Percentiles rank a stretch among this genome's conserved stretches.
Conservation (phyloP, 2,329 filamentous ascomycete species). For the Pseudocercospora macadamiae region DNA sequence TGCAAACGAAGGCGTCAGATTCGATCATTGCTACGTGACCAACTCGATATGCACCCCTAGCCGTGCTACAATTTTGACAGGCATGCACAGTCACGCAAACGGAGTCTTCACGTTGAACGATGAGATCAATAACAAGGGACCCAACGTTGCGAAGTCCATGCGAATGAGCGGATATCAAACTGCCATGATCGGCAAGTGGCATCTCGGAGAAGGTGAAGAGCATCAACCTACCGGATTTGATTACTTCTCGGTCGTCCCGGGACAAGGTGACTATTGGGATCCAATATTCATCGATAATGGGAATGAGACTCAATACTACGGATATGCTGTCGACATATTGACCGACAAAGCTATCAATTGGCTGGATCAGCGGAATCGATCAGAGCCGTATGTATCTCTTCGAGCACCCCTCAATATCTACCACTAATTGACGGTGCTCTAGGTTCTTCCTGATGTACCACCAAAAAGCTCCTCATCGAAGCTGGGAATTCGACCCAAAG, state of each 20-base stretch:
- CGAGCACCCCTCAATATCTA: too few relatives aligned
- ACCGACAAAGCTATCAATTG: conserved; percentile 54
- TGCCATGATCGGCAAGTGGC: conserved; percentile 60
- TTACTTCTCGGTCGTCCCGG: conserved; percentile 56
- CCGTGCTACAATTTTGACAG: conserved; percentile 54
- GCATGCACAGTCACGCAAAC: conserved; percentile 59
- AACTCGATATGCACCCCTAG: conserved; percentile 59
- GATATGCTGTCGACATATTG: conserved; percentile 58
- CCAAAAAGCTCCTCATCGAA: conserved; percentile 59
- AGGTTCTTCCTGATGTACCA: conserved; percentile 63
- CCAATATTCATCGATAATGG: conserved; percentile 52
- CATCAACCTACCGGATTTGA: conserved; percentile 57
- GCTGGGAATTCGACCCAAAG: conserved; percentile 56
- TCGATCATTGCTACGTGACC: conserved; percentile 59
- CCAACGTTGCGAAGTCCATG: conserved; percentile 57
- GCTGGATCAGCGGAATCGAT: conserved; percentile 35
- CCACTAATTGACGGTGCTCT: too few relatives aligned
- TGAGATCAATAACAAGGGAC: conserved; percentile 55
- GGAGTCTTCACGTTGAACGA: conserved; percentile 54
- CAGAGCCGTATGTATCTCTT: too few relatives aligned
- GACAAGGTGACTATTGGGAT: conserved; percentile 58
- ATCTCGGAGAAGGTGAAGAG: conserved; percentile 52
- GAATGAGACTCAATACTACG: conserved; percentile 39
- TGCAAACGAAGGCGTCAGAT: conserved; percentile 54
- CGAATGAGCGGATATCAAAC: conserved; percentile 53